Conservation (phyloP, 306 rosid genomes). For the Prunus dulcis region DNA sequence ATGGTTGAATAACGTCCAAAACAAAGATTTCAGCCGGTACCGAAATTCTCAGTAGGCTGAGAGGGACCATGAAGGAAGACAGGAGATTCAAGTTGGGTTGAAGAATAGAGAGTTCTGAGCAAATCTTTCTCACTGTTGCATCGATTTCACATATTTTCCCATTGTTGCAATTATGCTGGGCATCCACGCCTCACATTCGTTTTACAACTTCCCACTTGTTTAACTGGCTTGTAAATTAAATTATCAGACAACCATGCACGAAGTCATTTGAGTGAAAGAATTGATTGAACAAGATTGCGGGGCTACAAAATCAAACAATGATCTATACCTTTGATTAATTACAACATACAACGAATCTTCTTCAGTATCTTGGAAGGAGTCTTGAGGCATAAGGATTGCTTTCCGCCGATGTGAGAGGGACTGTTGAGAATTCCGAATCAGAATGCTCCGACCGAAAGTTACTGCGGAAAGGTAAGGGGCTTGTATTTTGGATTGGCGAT, state of each 20-base stretch:
- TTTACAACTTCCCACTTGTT: no score
- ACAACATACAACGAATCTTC: constrained; percentile 28
- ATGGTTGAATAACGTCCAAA: no score
- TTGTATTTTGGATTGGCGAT: constrained; percentile 36
- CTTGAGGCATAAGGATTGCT: constrained; percentile 42
- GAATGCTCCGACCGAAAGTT: constrained; percentile 50
- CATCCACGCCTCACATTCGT: no score
- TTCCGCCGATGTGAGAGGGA: constrained; percentile 78
- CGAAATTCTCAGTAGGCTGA: no score
- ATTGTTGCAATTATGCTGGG: no score
- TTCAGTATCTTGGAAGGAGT: constrained; percentile 54
- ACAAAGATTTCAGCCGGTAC: no score
- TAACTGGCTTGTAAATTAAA: not conserved
- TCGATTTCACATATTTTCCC: no score
- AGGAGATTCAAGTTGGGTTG: no score
- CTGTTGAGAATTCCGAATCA: constrained; percentile 82
- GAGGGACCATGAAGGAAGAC: no score
- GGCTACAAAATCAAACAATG: constrained; percentile 38
- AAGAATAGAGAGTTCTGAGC: no score
- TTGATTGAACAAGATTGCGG: constrained; percentile 46
- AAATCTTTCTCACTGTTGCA: no score
- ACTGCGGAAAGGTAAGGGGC: constrained; percentile 32
- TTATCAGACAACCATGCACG: constrained; percentile 5
- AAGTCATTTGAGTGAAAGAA: constrained; percentile 48
- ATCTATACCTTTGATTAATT: constrained; percentile 65